phyloP scores from a whole-genome alignment of 495 filamentous ascomycete genomes.

The Xylaria longipes region DNA sequence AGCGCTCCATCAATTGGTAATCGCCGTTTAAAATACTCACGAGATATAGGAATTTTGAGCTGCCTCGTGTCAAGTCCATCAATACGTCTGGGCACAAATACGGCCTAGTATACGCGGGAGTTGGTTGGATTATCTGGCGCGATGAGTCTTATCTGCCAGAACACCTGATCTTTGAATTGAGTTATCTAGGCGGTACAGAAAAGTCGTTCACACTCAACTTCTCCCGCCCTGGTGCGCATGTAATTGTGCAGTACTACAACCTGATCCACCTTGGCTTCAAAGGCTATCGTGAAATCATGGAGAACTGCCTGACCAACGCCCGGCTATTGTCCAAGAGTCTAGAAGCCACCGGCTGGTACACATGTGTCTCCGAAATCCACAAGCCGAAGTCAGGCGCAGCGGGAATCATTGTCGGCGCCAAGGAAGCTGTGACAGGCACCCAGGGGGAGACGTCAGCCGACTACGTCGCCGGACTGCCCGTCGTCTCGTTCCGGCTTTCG shows the following conservation, averaged over 20 bases:
- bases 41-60: conserved; percentile 66
- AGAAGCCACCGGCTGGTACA: conserved; percentile 73
- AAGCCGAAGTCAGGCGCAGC: conserved; percentile 42
- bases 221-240: conserved; percentile 72
- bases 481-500: conserved; percentile 71
- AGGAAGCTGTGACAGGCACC: conserved; percentile 39
- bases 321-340: conserved; percentile 70
- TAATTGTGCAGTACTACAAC: conserved; percentile 80
- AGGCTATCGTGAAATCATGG: conserved; percentile 71
- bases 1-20: conserved; percentile 9
- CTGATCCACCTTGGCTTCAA: conserved; percentile 74
- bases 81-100: conserved; percentile 79
- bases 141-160: conserved; percentile 71
- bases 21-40: conserved; percentile 15
- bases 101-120: conserved; percentile 72
- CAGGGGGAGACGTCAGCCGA: conserved; percentile 60
- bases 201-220: conserved; percentile 80
- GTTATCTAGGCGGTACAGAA: conserved; percentile 78
- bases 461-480: conserved; percentile 73
- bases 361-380: conserved; percentile 74
- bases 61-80: conserved; percentile 77
- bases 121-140: conserved; percentile 81
- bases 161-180: conserved; percentile 74
- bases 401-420: conserved; percentile 38
- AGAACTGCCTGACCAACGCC: conserved; percentile 73